Base-by-base conservation (phyloP, 1,139 yeast species). In the Candida sanyaensis region DNA sequence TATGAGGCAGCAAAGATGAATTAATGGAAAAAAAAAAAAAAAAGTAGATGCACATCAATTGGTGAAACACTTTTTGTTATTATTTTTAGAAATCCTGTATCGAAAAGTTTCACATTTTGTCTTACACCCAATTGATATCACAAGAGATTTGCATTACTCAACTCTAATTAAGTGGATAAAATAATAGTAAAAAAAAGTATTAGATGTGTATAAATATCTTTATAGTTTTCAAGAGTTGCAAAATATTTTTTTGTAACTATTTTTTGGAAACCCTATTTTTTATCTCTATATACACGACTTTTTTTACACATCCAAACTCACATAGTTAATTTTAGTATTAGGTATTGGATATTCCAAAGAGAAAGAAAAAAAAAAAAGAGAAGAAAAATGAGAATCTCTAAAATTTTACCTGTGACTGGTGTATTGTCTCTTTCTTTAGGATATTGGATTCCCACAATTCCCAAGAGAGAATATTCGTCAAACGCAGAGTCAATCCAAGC, bases 361-460 rank as follows among this genome's bases (percentile, higher is more conserved):
- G 11, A 34, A 34, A 34, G 26, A 13, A 24, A 37, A 27, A 24
- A 37, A 27, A 27, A 7, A 13, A 10, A 39, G 11, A 39, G 24
- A 29, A 29, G 17, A 30, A 39, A 39, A 30, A 39, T 39, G 42
- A 39, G 17, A 39, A 31, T 39, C 30, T 39, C 42, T 17, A 30
- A 39, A 30, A 39, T 39, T 26, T 39, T 39, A 17, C 42, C 42
- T 10, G 32, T 39, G 27, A 31, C 42, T 39, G 36, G 42, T 39
- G 42, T 31, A 5, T 23, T 39, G 32, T 21, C 42, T 9, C 23
- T 30, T n/a, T 23, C 42, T 10, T 39, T 32, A 39, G 42, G 42
- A 13, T 39, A 30, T 23, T 39, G 42, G 42, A 39, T 39, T n/a
- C 42, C 42, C 7, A 32, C 32, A 6, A 29, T 39, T 30, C 33